A percentile compares a stretch with the other conserved stretches of the same genome.
phyloP scores from a whole-genome alignment of 805 yeast genomes.

The Schwanniomyces occidentalis region DNA sequence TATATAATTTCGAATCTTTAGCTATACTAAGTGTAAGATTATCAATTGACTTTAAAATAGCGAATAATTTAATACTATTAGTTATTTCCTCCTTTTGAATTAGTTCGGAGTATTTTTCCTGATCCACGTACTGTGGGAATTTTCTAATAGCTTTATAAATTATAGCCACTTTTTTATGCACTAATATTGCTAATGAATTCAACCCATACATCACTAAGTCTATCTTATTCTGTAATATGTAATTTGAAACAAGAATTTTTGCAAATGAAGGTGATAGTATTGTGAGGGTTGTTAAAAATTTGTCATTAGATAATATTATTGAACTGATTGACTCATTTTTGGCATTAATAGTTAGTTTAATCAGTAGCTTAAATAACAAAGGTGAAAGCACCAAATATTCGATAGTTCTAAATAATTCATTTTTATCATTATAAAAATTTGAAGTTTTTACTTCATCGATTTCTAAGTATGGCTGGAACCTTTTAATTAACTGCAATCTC shows the following conservation, averaged over 20 bases:
- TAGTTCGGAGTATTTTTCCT: constrained; percentile 8
- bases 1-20: constrained; percentile 1
- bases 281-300: constrained; percentile 11
- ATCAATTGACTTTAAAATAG: constrained; percentile 21
- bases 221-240: constrained; percentile 25
- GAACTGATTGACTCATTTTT: constrained; percentile 11
- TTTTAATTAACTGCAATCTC: constrained; percentile 23
- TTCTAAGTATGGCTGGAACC: constrained; percentile 27
- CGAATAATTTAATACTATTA: constrained; percentile 16
- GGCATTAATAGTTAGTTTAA: constrained; percentile 15
- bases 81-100: constrained; percentile 11
- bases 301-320: constrained; percentile 6
- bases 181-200: constrained; percentile 28
- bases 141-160: constrained; percentile 21
- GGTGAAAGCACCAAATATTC: constrained; percentile 18
- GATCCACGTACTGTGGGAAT: constrained; percentile 16
- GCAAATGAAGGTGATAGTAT: constrained; percentile 25
- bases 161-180: constrained; percentile 21
- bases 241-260: constrained; percentile 19
- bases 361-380: constrained; percentile 19
- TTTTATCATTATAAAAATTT: constrained; percentile 10
- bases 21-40: constrained; percentile 15
- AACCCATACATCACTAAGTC: constrained; percentile 31
- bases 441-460: constrained; percentile 14
- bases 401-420: constrained; percentile 13